Base-by-base conservation (phyloP, 768 basidiomycete species). In the Psilocybe tampanensis region DNA sequence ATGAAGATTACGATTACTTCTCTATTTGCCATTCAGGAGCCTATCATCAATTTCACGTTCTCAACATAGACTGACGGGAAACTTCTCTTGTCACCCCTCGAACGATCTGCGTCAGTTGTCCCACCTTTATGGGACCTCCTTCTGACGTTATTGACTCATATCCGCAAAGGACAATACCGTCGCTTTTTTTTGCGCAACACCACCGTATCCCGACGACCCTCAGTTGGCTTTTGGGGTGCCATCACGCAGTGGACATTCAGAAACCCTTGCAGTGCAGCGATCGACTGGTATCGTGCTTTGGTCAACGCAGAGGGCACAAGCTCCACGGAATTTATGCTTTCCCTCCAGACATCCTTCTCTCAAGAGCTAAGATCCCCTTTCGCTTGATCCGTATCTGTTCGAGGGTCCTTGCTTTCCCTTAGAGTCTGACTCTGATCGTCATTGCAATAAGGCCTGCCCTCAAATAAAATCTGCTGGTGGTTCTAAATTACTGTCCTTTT, bases 381-480 rank as follows among this genome's bases (percentile, higher is more conserved):
- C 67, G 65, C 29, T 9, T 68, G 65, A 68, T 68, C 62, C 56
- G 59, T 60, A 54, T 58, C 56, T 52, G 18, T 53, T 39, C 44
- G 58, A 61, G 52, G 43, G 43, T 6, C 44, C 33, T 42, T 41
- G 44, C 41, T 32, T 23, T 57, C 42, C 29, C 34, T 39, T 19
- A 34, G 42, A 53, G 47, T 50, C n/a, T n/a, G 57, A 39, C n/a
- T 52, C 33, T 59, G 53, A 60, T 57, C 48, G 54, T 54, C 59
- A 60, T 8, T 13, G 33, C 17, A 45, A 57, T 29, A 9, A 24
- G 48, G 43, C 47, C 23, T 45, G 44, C 43, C 56, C 42, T 48
- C 47, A 52, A 51, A 57, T 60, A 26, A 23, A 55, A 58, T 33
- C 26, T 39, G 42, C 47, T 49, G 22, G 41, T 39, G 24, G 21